Conservation (phyloP, 805 yeast species). For the Blastobotrys terrestris region DNA sequence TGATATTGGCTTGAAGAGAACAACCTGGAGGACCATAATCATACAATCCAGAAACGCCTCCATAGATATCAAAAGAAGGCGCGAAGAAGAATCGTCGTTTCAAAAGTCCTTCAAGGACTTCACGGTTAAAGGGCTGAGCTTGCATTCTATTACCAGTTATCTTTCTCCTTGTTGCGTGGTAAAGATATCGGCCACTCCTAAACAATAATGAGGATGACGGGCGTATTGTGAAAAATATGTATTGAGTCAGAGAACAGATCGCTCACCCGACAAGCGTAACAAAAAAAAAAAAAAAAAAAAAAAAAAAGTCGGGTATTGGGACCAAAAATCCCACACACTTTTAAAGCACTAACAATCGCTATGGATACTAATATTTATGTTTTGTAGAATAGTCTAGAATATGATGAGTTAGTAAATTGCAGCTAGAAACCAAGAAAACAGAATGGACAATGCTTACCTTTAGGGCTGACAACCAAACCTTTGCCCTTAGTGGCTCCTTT, state of each 20-base stretch:
- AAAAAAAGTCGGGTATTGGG: too few relatives aligned
- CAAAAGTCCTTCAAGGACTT: constrained; percentile 78
- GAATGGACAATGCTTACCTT: constrained; percentile 24
- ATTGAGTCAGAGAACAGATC: too few relatives aligned
- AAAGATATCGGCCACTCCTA: too few relatives aligned
- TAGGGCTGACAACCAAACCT: constrained; percentile 84
- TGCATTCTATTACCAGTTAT: too few relatives aligned
- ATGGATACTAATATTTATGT: constrained; percentile 15
- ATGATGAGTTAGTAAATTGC: constrained; percentile 1
- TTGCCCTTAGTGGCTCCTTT: constrained; percentile 90
- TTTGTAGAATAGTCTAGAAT: constrained; percentile 22
- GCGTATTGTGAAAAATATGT: too few relatives aligned
- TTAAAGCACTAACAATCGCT: neutral
- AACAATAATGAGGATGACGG: too few relatives aligned
- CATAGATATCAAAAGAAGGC: constrained; percentile 95
- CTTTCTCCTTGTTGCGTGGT: too few relatives aligned
- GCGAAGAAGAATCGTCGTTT: constrained; percentile 96
- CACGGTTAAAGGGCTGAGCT: constrained; percentile 60
- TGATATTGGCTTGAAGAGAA: constrained; percentile 91
- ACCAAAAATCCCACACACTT: too few relatives aligned
- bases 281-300: too few relatives aligned
- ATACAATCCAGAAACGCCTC: constrained; percentile 96
- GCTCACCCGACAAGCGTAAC: too few relatives aligned
- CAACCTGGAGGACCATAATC: constrained; percentile 99
- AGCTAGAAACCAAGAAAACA: neutral